Base-by-base conservation (phyloP, 1,284 basidiomycete genomes). In the Anthracocystis panici-leucophaei region DNA sequence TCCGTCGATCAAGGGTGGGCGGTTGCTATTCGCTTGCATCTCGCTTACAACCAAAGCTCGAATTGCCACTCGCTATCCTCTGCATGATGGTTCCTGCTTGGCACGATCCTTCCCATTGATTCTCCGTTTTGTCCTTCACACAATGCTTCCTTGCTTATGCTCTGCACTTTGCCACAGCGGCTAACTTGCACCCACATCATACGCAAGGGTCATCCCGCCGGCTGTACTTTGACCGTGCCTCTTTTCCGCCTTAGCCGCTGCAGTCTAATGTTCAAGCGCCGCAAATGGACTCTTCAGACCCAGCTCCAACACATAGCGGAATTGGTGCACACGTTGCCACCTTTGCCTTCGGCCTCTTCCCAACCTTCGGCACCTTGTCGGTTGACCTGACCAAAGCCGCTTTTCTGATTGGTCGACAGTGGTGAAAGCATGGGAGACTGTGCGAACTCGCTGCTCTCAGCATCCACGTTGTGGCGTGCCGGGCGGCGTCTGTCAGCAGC, bases 251-350 rank as follows among this genome's bases (percentile, higher is more conserved):
- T 16, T 52, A 40, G 51, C 51, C 51, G 51, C 51, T 12, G 35
- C 23, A n/a, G 8, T 35, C 33, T 31, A 41, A 42, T 35, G 29
- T 46, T 29, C 25, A 16, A 40, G 21, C 31, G 53, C 54, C 49
- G 49, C 60, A n/a, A 6, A 25, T 31, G 14, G 12, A 10, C 5
- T 12, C 12, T 40, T n/a, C 54, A 14, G 21, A 33, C 4, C 38
- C 35, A 18, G 10, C 12, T 38, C 6, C 3, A 20, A 9, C 3
- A 31, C 21, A 35, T 45, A 14, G 38, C 33, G 18, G 12, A 10
- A 29, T 8, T 14, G 46, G 16, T 41, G 54, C 23, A 42, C 65
- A 66, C 65, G 65, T 67, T 67, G 65, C 50, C 58, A 44, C 42
- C 27, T 2, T 42, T 57, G 18, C 50, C 58, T 53, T 49, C 58